Base-by-base conservation (phyloP, 805 yeast species). In the Candida jianshihensis region DNA sequence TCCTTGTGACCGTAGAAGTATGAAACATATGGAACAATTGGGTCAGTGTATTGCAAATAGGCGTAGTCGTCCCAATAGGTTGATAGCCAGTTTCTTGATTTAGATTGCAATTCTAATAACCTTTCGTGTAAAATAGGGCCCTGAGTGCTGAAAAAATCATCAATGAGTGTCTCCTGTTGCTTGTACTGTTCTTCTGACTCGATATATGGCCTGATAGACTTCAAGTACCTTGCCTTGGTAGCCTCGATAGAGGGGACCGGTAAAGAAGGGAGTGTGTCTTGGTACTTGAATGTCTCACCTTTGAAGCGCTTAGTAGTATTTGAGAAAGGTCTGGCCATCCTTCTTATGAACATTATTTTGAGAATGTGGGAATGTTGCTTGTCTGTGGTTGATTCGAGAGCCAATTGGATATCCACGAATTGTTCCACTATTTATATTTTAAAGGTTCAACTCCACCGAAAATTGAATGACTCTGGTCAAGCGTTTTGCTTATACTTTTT, bases 41-140 rank as follows among this genome's bases (percentile, higher is more conserved):
- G 95, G 60, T 87, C 97, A 47, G 92, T 73, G 64, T 87, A 89
- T 28, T 82, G 78, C 67, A 90, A 68, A 62, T 90, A 90, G 16
- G 96, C 95, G 48, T 83, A 85, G 51, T 84, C 82, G 59, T 90
- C 95, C 98, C 98, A 90, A 71, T 81, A 87, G 41, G 75, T 81
- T 32, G 83, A 74, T 51, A 90, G 70, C 98, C 98, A 90, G 60
- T 90, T 90, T 55, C 87, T 80, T 38, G 46, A 43, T 15, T 38
- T 39, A 3, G 49, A 26, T 63, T 66, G 36, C 53, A 76, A 75
- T 19, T 69, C 63, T 26, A 59, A 53, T 36, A 90, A 70, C 41
- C 89, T 71, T 38, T 66, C 46, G 56, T 90, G 97, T 43, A 90
- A 71, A 22, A 57, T 63, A 36, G 75, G 77, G 14, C 92, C 87